Percentiles rank a stretch among this genome's conserved stretches.
Conservation (phyloP, 495 filamentous ascomycete genomes). For the Evernia prunastri region DNA sequence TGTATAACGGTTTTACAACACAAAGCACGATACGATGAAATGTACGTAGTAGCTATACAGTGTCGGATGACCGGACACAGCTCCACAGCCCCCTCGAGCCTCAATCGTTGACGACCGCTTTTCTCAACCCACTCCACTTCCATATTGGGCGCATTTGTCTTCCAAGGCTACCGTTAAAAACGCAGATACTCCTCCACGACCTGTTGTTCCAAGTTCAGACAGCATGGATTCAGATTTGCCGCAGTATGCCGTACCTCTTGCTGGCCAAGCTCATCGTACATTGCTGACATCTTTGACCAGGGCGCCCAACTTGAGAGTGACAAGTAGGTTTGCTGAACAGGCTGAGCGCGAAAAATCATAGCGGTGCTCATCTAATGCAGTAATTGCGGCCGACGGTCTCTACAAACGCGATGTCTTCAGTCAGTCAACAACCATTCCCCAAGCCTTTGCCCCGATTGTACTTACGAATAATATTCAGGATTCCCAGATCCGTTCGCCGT, state of each 20-base stretch:
- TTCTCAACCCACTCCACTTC: conserved; percentile 2
- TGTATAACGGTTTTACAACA: neutral
- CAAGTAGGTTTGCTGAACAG: conserved; percentile 43
- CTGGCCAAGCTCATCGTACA: conserved; percentile 6
- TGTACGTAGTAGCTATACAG: conserved; percentile 9
- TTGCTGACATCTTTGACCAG: conserved; percentile 38
- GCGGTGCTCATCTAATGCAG: conserved; percentile 39
- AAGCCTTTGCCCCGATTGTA: neutral
- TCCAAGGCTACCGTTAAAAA: neutral
- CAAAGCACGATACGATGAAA: conserved; percentile 7
- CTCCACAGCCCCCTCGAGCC: conserved; percentile 18
- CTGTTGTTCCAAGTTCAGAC: conserved; percentile 41
- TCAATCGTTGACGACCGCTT: conserved; percentile 3
- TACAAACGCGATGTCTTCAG: conserved; percentile 99
- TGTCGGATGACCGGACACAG: conserved; percentile 4
- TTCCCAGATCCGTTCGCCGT: conserved; percentile 98
- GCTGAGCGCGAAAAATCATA: neutral
- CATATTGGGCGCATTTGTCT: conserved; percentile 4
- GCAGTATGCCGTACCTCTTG: conserved; percentile 39
- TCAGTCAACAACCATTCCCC: conserved; percentile 42
- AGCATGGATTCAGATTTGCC: conserved; percentile 57
- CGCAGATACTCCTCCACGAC: conserved; percentile 34
- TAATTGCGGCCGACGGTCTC: conserved; percentile 96
- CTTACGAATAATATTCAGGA: conserved; percentile 46
- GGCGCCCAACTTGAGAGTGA: conserved; percentile 57